Base-by-base conservation (phyloP, 768 basidiomycete species). In the Lentinula aciculospora region DNA sequence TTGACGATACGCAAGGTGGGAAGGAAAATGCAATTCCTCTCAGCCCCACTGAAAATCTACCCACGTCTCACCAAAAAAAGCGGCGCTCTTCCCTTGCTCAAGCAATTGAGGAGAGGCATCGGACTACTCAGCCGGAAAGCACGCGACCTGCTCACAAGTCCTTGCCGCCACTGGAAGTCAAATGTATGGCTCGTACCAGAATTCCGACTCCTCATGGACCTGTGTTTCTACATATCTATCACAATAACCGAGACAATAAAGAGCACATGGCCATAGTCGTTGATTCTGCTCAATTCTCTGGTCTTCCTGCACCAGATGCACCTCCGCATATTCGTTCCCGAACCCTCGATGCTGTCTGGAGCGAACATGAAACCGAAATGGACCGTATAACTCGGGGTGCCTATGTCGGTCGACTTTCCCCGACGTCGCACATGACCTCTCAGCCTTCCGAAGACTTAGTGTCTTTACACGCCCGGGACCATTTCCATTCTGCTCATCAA, bases 241-340 rank as follows among this genome's bases (percentile, higher is more conserved):
- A 94, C 71, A 98, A 97, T 69, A 90, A 87, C 65, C 83, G 80
- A 54, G 97, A 98, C 73, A 76, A 69, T 68, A 98, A 98, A 71
- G 97, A 99, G 67, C 97, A 99, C 68, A 82, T 99, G 17, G 96
- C 96, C 0, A 84, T 99, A 59, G 94, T 99, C 60, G 81, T 95
- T 54, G 97, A 98, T 70, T 82, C 93, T 21, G 89, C 88, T 0
- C 97, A 98, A 70, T 80, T 93, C 56, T 74, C 76, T 48, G 77
- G 78, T n/a, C 65, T 76, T 13, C 51, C 66, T 4, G 71, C 72
- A 10, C 61, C 68, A 21, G 53, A 67, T 39, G 72, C 67, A 32
- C 79, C 76, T n/a, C 82, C 81, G 57, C 80, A 79, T 54, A 94
- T 98, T 63, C 85, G 95, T 37, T 94, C 91, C 47, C 75, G 71